Evolutionary conservation across 805 yeast species (phyloP).

Genomic region (Saccharomycopsis lassenensis): DNA sequence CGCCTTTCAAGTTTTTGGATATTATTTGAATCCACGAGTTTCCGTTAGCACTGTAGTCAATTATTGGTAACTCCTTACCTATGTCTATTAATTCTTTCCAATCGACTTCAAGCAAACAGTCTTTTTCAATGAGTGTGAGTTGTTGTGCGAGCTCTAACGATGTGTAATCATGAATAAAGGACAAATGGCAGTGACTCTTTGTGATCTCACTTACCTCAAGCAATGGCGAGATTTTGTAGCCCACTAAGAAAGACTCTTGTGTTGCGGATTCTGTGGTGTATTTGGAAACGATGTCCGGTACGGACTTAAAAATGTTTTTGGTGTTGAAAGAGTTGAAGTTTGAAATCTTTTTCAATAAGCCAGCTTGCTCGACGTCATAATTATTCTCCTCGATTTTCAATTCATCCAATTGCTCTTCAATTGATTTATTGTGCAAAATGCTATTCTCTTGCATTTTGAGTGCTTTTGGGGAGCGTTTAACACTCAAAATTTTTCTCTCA

Average conservation of each 20-base stretch:
- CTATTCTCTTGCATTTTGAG: background rate
- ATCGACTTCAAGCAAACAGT: slow-evolving; percentile 73
- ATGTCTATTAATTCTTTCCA: slow-evolving; percentile 83
- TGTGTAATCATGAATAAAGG: slow-evolving; percentile 68
- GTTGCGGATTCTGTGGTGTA: no score
- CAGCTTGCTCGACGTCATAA: no score
- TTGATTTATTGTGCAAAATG: background rate
- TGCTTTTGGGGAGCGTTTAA: background rate
- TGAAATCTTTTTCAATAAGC: background rate
- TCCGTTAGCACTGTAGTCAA: slow-evolving; percentile 60
- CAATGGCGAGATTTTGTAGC: no score
- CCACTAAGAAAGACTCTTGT: no score
- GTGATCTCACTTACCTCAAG: no score
- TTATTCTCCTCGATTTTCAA: no score
- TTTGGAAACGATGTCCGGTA: slow-evolving; percentile 11
- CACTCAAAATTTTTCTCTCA: slow-evolving; percentile 1
- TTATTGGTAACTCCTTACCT: slow-evolving; percentile 21
- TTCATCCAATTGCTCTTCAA: slow-evolving; percentile 14
- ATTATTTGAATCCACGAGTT: slow-evolving; percentile 78
- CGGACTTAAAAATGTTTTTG: slow-evolving; percentile 4
- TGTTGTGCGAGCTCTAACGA: slow-evolving; percentile 66
- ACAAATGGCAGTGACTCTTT: slow-evolving; percentile 60
- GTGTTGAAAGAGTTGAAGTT: slow-evolving; percentile 2
- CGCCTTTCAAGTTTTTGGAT: slow-evolving; percentile 50
- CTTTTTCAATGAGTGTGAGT: slow-evolving; percentile 78